Base-by-base conservation (phyloP, 2,329 filamentous ascomycete genomes). In the Tolypocladium nubicola region DNA sequence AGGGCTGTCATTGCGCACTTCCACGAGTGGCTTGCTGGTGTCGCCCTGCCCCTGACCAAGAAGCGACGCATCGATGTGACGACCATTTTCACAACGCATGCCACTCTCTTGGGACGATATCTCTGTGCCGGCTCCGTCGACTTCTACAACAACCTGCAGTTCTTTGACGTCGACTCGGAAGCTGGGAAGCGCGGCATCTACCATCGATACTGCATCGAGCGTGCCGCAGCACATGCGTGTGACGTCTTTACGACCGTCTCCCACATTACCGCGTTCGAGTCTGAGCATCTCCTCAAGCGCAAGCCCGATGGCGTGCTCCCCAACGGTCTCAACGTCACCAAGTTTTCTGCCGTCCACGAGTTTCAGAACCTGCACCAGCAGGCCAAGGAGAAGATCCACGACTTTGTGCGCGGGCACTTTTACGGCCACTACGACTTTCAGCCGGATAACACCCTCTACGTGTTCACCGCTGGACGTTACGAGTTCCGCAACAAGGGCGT, bases 241-340 rank as follows among this genome's bases (percentile, higher is more conserved):
- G 94, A 99, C 74, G 94, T 99, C 67, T 97, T 99, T 76, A 99
- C 94, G 26, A 99, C 94, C 1, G 94, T 99, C 59, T 97, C 93
- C 21, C 94, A 97, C 73, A 97, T 99, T 69, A 99, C 94, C 5
- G 94, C 94, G 11, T 97, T 96, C 73, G 94, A 99, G 75, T 96
- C 90, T 67, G 94, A 99, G 78, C 93, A 99, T 75, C 75, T 99
- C 65, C 82, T 99, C 63, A 97, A 97, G 82, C 88, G 94, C 62
- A 97, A 97, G 76, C 94, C 94, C 1, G 94, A 99, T 66, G 94
- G 94, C 47, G 94, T 99, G 8, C 75, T 97, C 64, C 94, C 94
- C 64, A 99, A 99, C 67, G 94, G 94, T 62, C 80, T 99, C 67
- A 99, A 99, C 67, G 94, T 99, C 60, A 97, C 72, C 61, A 97